Evolutionary conservation across 495 filamentous ascomycete genomes (phyloP), one percentile per base, ranked within the genome.

Genomic region (Clohesyomyces aquaticus): DNA sequence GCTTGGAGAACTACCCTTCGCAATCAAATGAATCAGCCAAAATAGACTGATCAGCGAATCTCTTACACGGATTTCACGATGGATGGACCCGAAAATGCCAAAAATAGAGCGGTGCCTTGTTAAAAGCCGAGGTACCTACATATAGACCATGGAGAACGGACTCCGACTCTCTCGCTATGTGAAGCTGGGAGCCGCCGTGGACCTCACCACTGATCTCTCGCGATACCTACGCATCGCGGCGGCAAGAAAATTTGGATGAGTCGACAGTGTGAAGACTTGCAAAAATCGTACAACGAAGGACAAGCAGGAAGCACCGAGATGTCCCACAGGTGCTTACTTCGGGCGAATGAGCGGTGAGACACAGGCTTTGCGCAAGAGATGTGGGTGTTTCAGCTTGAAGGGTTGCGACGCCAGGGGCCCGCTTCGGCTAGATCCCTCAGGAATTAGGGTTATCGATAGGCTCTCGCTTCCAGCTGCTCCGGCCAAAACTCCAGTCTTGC

Each of bases 381-480:
- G 22, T 12, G 22, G 56, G 45, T 26, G 54, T 59, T 59, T 59
- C 56, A 59, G 56, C 43, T 51, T 49, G 56, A 22, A 4, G 46
- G 18, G 56, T 49, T 42, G 56, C 46, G 43, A 59, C 23, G 4
- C 53, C 38, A 1, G 43, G 9, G 25, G 8, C 9, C 12, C 26
- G 3, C 12, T 53, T 11, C 21, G 48, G 48, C 32, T 46, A 41
- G 57, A 14, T 4, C 26, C 12, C 53, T 23, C 4, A 16, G 3
- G 25, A 35, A 21, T 54, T 51, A 35, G 25, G 25, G 58, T 61
- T 61, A 61, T 61, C 58, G 58, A 61, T 61, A 61, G 58, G 58
- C 1, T 19, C 27, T 48, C 48, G 18, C 48, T 16, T 25, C 22
- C 8, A 22, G n/a, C n/a, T 18, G 16, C 43, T n/a, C 8, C 16